These are phyloP conservation scores for Liquidambar formosana DNA, from an alignment of 164 flowering plant species.

Conservation along the genomic window DNA sequence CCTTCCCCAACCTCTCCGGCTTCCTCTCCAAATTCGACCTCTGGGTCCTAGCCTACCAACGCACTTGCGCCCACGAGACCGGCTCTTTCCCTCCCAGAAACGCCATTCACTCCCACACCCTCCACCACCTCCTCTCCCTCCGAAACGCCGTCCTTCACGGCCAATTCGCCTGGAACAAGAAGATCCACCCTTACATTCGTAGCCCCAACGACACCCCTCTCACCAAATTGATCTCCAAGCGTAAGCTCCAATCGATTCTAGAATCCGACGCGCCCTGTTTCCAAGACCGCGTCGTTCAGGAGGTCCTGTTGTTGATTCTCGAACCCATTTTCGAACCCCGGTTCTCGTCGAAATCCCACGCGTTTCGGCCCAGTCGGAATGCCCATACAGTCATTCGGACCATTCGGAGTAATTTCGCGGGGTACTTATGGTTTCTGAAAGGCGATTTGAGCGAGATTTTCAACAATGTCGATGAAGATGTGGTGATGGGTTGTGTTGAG, in stretches of 20 bases:
- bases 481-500: constrained; percentile 60
- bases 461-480: constrained; percentile 37
- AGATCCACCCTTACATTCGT: constrained; percentile 41
- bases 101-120: constrained; percentile 57
- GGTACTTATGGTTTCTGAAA: constrained; percentile 86
- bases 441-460: constrained; percentile 72
- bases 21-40: constrained; percentile 85
- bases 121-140: constrained; percentile 62
- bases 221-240: constrained; percentile 38
- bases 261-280: constrained; percentile 52
- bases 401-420: constrained; percentile 85
- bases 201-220: constrained; percentile 63
- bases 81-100: constrained; percentile 83
- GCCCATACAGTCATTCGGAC: constrained; percentile 88
- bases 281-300: constrained; percentile 89
- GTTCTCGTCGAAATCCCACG: constrained; percentile 77
- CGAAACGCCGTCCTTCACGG: constrained; percentile 57
- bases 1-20: constrained; percentile 74
- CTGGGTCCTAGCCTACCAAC: constrained; percentile 95
- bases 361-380: constrained; percentile 81
- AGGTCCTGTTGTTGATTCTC: constrained; percentile 71
- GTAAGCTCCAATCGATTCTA: constrained; percentile 47
- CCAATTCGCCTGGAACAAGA: constrained; percentile 61
- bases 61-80: constrained; percentile 70
- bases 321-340: constrained; percentile 86